Evolutionary conservation across 2,329 filamentous ascomycete species (phyloP), one percentile per base, ranked within the genome.

Genomic region (Hymenoscyphus infarciens): DNA sequence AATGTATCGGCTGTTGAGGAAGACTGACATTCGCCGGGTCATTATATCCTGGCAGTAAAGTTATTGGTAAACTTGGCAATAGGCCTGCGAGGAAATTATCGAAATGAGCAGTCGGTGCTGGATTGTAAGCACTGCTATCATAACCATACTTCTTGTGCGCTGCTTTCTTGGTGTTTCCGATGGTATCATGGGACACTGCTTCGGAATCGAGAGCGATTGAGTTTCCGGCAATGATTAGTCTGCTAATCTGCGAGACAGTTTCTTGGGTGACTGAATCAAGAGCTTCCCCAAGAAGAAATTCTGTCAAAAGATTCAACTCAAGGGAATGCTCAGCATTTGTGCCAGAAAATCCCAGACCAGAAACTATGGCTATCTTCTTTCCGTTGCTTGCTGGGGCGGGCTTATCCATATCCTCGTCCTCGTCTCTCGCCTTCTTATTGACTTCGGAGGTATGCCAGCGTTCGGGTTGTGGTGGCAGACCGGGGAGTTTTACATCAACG

Each of bases 1-100:
- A 81, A 75, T 99, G 95, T 57, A 99, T 90, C 1, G 91, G 89
- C 75, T 98, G 95, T 73, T 99, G 95, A 0, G 95, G 95, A 31
- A 97, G 85, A 66, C 91, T 90, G 59, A 90, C 86, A 72, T 96
- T 97, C 57, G 95, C 92, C 0, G 95, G 93, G 75, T 99, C 96
- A 35, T 84, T 82, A 16, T 83, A 84, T 16, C 95, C 95, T 0
- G 96, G 92, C 66, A 99, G 83, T 19, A 99, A 79, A 0, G 95
- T 99, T 60, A 99, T 81, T 3, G 95, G 93, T 29, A 99, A 85
- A 16, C 88, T 90, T 1, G 93, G 92, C 2, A 99, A 84, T 13
- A 99, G 80, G 56, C 89, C 83, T 1, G 89, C 81, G 38, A 99
- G 83, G 74, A 97, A 95, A 5, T 84, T 82, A 78, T 99, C 95